Conservation (phyloP, 805 yeast species). For the Wickerhamomyces kurtzmanii region DNA sequence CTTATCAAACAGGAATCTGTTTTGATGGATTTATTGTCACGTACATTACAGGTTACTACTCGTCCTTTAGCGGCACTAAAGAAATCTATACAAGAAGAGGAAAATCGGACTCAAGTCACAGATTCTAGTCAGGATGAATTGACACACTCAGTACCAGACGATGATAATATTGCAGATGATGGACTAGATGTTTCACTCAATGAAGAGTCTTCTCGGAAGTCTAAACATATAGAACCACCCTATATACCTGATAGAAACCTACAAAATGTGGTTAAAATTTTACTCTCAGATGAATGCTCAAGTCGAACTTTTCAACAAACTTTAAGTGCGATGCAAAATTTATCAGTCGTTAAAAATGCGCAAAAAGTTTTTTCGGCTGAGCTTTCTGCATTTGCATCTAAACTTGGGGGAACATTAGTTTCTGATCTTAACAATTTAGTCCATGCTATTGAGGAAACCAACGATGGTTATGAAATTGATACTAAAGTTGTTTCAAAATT, state of each 20-base stretch:
- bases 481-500: constrained; percentile 53
- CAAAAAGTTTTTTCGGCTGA: constrained; percentile 58
- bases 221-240: constrained; percentile 38
- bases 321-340: constrained; percentile 68
- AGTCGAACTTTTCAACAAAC: constrained; percentile 80
- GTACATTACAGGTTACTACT: constrained; percentile 69
- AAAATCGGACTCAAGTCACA: background rate
- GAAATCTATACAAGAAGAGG: constrained; percentile 24
- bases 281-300: constrained; percentile 77
- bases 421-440: constrained; percentile 43
- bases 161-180: background rate
- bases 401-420: constrained; percentile 44
- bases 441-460: constrained; percentile 27
- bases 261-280: constrained; percentile 51
- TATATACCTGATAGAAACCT: constrained; percentile 53
- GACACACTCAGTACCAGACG: no score
- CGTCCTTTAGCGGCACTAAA: constrained; percentile 54
- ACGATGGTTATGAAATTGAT: constrained; percentile 35
- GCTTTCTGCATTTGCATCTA: constrained; percentile 53
- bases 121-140: no score
- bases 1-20: constrained; percentile 64
- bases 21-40: constrained; percentile 67
- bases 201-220: constrained; percentile 2
- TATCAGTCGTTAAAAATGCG: constrained; percentile 53
- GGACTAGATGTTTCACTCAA: constrained; percentile 1